These are phyloP conservation scores for Somion occarium DNA, from an alignment of 1,284 basidiomycete species.

Conservation along the genomic window DNA sequence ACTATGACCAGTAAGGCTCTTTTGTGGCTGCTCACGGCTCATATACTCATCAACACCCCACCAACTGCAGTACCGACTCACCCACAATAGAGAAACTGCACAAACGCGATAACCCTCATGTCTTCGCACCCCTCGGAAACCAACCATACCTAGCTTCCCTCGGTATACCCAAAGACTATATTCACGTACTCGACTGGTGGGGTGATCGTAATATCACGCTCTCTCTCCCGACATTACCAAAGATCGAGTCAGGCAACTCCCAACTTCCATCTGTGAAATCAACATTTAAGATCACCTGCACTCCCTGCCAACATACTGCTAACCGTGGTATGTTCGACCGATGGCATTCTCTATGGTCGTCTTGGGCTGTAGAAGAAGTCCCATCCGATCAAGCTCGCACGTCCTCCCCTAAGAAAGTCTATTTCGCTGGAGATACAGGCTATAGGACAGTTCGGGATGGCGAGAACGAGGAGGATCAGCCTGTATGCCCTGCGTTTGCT, in stretches of 20 bases:
- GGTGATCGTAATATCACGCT: slow-evolving; percentile 41
- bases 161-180: slow-evolving; percentile 34
- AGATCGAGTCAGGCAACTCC: too few relatives aligned
- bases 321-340: slow-evolving; percentile 44
- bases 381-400: background rate
- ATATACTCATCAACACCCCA: slow-evolving; percentile 1
- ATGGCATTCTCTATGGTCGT: slow-evolving; percentile 54
- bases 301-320: slow-evolving; percentile 45
- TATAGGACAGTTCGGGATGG: slow-evolving; percentile 43
- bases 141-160: slow-evolving; percentile 39
- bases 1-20: slow-evolving; percentile 63
- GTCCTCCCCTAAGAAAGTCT: slow-evolving; percentile 37
- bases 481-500: slow-evolving; percentile 64
- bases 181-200: slow-evolving; percentile 73
- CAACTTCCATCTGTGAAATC: too few relatives aligned
- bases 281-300: slow-evolving; percentile 29
- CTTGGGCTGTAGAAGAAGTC: slow-evolving; percentile 50
- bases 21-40: too few relatives aligned
- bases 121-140: slow-evolving; percentile 66
- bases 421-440: slow-evolving; percentile 71
- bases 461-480: slow-evolving; percentile 46
- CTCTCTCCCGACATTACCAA: slow-evolving; percentile 25
- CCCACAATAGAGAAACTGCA: slow-evolving; percentile 44
- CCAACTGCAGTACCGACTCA: slow-evolving; percentile 43
- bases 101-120: slow-evolving; percentile 37